Evolutionary conservation across 2,329 filamentous ascomycete genomes (phyloP).

Genomic region (Orbilia ellipsospora): DNA sequence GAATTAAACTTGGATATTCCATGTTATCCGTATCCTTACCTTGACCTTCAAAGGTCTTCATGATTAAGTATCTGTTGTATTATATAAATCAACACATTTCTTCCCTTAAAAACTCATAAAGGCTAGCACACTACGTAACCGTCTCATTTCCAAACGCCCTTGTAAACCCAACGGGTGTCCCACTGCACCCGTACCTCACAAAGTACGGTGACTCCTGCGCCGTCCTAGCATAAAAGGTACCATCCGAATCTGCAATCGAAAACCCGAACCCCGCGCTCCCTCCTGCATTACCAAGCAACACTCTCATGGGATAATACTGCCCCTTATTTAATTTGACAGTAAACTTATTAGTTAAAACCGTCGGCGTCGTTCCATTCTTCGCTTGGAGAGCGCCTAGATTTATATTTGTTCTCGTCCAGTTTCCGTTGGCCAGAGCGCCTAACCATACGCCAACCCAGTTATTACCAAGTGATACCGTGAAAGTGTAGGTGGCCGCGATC

Average conservation of each 20-base stretch:
- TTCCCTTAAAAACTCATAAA: no score
- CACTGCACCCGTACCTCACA: neutral
- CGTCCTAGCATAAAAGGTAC: neutral
- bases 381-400: neutral
- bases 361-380: neutral
- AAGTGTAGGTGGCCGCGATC: neutral
- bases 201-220: constrained; percentile 1
- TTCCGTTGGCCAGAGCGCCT: neutral
- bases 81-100: no score
- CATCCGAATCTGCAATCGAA: neutral
- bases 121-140: no score
- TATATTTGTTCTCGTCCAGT: neutral
- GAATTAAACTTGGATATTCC: no score
- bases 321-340: neutral
- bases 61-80: no score
- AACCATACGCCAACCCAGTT: neutral
- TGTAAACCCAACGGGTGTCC: neutral
- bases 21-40: no score
- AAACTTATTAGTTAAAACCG: neutral
- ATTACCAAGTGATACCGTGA: neutral
- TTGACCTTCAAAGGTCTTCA: no score
- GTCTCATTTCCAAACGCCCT: neutral
- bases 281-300: constrained; percentile 2
- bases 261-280: neutral
- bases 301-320: neutral